A percentile compares a stretch with the other conserved stretches of the same genome.
These are phyloP conservation scores for Heterobasidion parviporum DNA, from an alignment of 1,284 basidiomycete genomes.

Conservation along the genomic window DNA sequence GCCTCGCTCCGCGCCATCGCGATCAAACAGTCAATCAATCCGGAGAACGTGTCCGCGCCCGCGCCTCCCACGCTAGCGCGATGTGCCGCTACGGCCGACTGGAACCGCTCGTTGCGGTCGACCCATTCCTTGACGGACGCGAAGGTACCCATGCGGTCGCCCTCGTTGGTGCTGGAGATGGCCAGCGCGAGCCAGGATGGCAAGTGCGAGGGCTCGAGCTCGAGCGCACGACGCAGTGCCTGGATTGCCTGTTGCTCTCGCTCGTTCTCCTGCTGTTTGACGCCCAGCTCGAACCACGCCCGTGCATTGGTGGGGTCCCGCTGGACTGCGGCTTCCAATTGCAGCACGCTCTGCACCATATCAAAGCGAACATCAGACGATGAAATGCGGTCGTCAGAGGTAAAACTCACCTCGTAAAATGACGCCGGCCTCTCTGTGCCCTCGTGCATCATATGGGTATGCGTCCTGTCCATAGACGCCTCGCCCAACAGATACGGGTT, in stretches of 20 bases:
- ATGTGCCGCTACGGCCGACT: conserved; percentile 36
- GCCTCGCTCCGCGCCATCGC: conserved; percentile 52
- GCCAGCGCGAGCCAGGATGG: conserved; percentile 89
- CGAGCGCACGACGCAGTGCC: conserved; percentile 76
- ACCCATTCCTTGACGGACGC: conserved; percentile 84
- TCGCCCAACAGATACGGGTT: conserved; percentile 75
- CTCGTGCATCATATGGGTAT: conserved; percentile 46
- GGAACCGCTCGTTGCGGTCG: conserved; percentile 47
- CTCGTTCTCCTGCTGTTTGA: conserved; percentile 98
- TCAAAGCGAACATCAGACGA: conserved; percentile 4
- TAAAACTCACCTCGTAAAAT: conserved; percentile 48
- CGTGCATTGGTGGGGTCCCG: conserved; percentile 61
- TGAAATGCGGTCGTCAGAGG: not conserved
- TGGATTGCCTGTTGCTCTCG: conserved; percentile 87
- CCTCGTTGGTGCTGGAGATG: conserved; percentile 91
- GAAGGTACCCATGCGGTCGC: conserved; percentile 65
- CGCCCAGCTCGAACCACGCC: conserved; percentile 89
- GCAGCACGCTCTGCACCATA: conserved; percentile 64
- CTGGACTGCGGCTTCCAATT: conserved; percentile 88
- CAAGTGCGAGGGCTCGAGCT: conserved; percentile 71
- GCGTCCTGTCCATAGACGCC: conserved; percentile 35
- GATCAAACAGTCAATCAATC: conserved; percentile 57
- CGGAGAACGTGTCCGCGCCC: conserved; percentile 31
- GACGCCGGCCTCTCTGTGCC: conserved; percentile 26
- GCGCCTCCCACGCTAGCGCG: conserved; percentile 22